phyloP scores from a whole-genome alignment of 1,284 basidiomycete genomes.

The Retiboletus fuscus region DNA sequence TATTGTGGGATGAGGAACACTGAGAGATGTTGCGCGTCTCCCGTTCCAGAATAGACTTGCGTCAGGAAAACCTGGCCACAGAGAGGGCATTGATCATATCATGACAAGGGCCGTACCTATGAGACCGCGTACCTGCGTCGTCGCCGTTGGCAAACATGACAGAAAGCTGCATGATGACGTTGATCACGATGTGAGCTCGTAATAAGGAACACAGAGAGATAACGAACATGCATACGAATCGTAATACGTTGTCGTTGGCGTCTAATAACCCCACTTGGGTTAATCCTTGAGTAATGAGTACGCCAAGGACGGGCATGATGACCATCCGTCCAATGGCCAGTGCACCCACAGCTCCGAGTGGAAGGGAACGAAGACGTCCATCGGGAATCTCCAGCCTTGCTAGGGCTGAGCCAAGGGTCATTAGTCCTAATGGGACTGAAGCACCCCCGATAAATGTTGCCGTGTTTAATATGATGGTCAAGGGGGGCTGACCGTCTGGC shows the following conservation, averaged over 20 bases:
- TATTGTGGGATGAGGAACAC: slow-evolving; percentile 77
- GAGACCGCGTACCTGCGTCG: slow-evolving; percentile 59
- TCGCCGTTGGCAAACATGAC: slow-evolving; percentile 74
- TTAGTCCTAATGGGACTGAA: slow-evolving; percentile 77
- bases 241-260: slow-evolving; percentile 68
- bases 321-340: slow-evolving; percentile 75
- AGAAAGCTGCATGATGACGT: slow-evolving; percentile 60
- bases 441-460: slow-evolving; percentile 78
- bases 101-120: not conserved
- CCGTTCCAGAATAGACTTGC: slow-evolving; percentile 74
- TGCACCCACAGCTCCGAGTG: slow-evolving; percentile 71
- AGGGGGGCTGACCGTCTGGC: slow-evolving; percentile 81
- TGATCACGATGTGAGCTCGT: not conserved
- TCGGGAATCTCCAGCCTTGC: slow-evolving; percentile 71
- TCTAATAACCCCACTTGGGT: slow-evolving; percentile 63
- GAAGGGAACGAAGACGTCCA: slow-evolving; percentile 65
- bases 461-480: slow-evolving; percentile 75
- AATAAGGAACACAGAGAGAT: slow-evolving; percentile 9
- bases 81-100: slow-evolving; percentile 8
- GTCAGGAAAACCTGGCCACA: slow-evolving; percentile 66
- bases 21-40: slow-evolving; percentile 69
- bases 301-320: slow-evolving; percentile 76
- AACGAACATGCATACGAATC: slow-evolving; percentile 78
- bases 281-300: slow-evolving; percentile 69
- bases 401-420: slow-evolving; percentile 80